phyloP scores from a whole-genome alignment of 2,329 filamentous ascomycete genomes.

The Sarocladium kiliense region DNA sequence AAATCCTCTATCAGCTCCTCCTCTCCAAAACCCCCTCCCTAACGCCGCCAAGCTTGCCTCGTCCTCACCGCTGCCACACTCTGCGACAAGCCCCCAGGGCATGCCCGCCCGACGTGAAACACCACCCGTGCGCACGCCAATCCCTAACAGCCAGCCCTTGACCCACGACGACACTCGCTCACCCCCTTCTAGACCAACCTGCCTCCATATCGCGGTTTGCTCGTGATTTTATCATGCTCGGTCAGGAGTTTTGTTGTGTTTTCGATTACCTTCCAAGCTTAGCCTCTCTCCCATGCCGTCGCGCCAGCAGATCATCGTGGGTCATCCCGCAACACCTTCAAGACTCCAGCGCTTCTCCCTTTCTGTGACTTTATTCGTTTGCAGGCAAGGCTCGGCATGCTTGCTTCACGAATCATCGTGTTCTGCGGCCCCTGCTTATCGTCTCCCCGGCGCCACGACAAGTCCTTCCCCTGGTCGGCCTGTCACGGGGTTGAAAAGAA shows the following conservation, averaged over 20 bases:
- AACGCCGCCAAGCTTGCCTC: neutral
- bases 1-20: neutral
- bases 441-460: neutral
- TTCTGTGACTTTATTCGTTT: neutral
- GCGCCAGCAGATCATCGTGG: neutral
- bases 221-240: neutral
- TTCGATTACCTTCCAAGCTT: neutral
- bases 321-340: neutral
- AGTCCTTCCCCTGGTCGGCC: neutral
- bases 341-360: neutral
- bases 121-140: constrained; percentile 12
- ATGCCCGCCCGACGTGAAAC: constrained; percentile 27
- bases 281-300: neutral
- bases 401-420: neutral
- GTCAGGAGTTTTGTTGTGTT: neutral
- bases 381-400: neutral
- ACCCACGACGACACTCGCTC: neutral
- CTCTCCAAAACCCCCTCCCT: neutral
- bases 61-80: neutral
- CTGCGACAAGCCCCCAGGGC: constrained; percentile 8
- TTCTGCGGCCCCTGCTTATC: too few species aligned
- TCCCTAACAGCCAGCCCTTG: neutral
- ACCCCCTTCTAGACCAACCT: neutral
- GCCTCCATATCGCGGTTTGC: neutral
- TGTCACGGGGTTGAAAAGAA: neutral